Percentiles rank a stretch among this genome's conserved stretches.
Conservation (phyloP, 495 filamentous ascomycete genomes). For the Chlorociboria aeruginascens region DNA sequence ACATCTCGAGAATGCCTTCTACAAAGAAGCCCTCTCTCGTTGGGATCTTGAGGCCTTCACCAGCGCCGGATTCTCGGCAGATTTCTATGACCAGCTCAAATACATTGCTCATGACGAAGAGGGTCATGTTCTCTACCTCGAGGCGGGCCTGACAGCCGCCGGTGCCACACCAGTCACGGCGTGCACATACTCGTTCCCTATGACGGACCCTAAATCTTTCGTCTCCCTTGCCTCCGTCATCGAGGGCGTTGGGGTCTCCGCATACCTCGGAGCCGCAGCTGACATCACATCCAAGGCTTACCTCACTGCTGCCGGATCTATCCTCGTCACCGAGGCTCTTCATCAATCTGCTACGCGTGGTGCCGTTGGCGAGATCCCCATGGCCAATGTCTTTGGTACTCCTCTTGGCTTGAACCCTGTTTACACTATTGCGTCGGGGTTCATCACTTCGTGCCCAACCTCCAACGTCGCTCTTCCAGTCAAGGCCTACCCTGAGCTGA, state of each 20-base stretch:
- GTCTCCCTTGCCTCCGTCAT: slow-evolving; percentile 37
- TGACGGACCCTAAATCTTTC: slow-evolving; percentile 33
- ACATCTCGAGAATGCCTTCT: slow-evolving; percentile 38
- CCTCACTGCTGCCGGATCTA: slow-evolving; percentile 46
- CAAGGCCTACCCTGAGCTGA: slow-evolving; percentile 40
- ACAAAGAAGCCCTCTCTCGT: slow-evolving; percentile 41
- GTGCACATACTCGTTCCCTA: slow-evolving; percentile 44
- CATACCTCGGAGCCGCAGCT: slow-evolving; percentile 51
- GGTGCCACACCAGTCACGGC: slow-evolving; percentile 33
- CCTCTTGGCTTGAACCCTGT: slow-evolving; percentile 44
- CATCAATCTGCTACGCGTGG: slow-evolving; percentile 44
- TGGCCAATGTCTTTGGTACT: slow-evolving; percentile 41
- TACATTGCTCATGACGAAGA: slow-evolving; percentile 41
- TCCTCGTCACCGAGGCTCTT: slow-evolving; percentile 47
- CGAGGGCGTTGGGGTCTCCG: slow-evolving; percentile 42
- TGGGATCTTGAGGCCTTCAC: slow-evolving; percentile 36
- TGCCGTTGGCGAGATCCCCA: slow-evolving; percentile 32
- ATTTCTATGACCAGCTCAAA: slow-evolving; percentile 40
- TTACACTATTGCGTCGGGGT: slow-evolving; percentile 43
- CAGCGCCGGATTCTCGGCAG: slow-evolving; percentile 34
- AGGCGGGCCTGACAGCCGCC: slow-evolving; percentile 22
- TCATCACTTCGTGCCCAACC: slow-evolving; percentile 43
- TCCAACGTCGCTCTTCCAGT: slow-evolving; percentile 41
- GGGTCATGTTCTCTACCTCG: slow-evolving; percentile 32
- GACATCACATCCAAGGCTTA: slow-evolving; percentile 37